Percentiles rank a stretch among this genome's conserved stretches.
Conservation (phyloP, 2,329 filamentous ascomycete genomes). For the Cercospora sp. region DNA sequence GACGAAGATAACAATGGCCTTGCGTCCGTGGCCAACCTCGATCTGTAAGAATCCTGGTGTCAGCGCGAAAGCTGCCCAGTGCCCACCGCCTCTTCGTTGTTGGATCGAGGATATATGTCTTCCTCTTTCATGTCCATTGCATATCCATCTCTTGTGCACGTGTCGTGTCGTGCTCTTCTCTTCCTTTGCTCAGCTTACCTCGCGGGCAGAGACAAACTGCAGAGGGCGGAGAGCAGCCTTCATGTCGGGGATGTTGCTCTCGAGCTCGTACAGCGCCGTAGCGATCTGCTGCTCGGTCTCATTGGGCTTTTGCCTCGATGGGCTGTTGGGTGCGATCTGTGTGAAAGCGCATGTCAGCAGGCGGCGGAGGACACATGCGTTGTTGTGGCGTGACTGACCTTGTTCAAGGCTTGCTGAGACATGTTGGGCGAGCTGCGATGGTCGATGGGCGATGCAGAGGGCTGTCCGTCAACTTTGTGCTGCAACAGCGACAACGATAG, state of each 20-base stretch:
- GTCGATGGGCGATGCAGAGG: constrained; percentile 12
- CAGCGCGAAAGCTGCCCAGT: constrained; percentile 56
- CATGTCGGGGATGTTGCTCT: constrained; percentile 98
- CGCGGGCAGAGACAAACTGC: constrained; percentile 97
- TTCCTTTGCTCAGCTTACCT: constrained; percentile 70
- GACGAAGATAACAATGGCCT: constrained; percentile 99
- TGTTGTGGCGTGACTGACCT: constrained; percentile 48
- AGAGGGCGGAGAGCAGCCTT: constrained; percentile 94
- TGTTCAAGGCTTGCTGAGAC: constrained; percentile 78
- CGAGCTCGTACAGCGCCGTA: constrained; percentile 95
- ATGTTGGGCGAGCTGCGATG: constrained; percentile 49
- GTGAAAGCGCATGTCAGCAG: neutral
- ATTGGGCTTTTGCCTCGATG: constrained; percentile 90
- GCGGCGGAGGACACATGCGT: neutral
- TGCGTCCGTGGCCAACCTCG: constrained; percentile 99
- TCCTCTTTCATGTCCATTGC: constrained; percentile 11
- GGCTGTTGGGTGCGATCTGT: constrained; percentile 86
- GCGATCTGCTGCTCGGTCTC: constrained; percentile 98
- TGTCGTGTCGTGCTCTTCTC: neutral
- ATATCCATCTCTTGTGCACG: constrained; percentile 16
- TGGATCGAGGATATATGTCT: constrained; percentile 19
- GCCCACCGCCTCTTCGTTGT: constrained; percentile 56
- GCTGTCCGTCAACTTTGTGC: neutral
- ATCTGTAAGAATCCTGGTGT: constrained; percentile 71
- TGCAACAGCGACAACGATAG: neutral